A percentile compares a stretch with the other conserved stretches of the same genome.
phyloP scores from a whole-genome alignment of 2,329 filamentous ascomycete genomes.

The Sarocladiaceae sp. region DNA sequence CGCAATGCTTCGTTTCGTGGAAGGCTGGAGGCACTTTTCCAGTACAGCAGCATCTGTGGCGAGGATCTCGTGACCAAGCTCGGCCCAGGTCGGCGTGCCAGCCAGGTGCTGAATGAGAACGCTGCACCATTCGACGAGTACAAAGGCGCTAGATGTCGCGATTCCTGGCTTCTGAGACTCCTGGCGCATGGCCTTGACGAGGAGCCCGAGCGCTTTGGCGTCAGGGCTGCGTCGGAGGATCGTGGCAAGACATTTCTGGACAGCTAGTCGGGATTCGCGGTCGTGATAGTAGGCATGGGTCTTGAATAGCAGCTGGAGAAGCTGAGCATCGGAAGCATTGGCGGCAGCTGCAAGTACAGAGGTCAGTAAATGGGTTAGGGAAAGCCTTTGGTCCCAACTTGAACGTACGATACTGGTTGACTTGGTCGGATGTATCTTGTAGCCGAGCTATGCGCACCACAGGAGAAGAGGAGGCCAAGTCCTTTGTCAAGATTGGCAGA shows the following conservation, averaged over 20 bases:
- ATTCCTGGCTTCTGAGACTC: conserved; percentile 75
- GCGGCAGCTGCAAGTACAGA: background rate
- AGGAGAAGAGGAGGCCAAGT: conserved; percentile 58
- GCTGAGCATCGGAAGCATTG: conserved; percentile 17
- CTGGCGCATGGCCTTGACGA: conserved; percentile 60
- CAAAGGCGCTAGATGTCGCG: conserved; percentile 75
- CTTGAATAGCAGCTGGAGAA: conserved; percentile 72
- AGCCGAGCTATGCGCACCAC: conserved; percentile 47
- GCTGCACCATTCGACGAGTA: conserved; percentile 85
- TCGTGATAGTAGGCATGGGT: conserved; percentile 87
- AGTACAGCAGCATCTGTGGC: conserved; percentile 65
- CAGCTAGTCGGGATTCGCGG: conserved; percentile 73
- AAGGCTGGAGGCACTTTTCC: conserved; percentile 68
- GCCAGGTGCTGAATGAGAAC: conserved; percentile 68
- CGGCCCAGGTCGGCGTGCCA: conserved; percentile 55
- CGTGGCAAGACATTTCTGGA: conserved; percentile 69
- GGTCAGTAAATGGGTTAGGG: background rate
- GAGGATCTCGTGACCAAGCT: conserved; percentile 59
- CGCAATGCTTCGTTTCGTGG: conserved; percentile 56
- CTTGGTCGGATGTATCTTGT: conserved; percentile 20
- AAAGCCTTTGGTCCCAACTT: too few species aligned
- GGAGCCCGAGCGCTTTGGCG: conserved; percentile 49
- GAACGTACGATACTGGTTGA: conserved; percentile 3
- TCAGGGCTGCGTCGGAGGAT: conserved; percentile 55
- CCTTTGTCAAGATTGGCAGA: conserved; percentile 40